Evolutionary conservation across 2,329 filamentous ascomycete species (phyloP).

Genomic region (Drechslerella stenobrocha): DNA sequence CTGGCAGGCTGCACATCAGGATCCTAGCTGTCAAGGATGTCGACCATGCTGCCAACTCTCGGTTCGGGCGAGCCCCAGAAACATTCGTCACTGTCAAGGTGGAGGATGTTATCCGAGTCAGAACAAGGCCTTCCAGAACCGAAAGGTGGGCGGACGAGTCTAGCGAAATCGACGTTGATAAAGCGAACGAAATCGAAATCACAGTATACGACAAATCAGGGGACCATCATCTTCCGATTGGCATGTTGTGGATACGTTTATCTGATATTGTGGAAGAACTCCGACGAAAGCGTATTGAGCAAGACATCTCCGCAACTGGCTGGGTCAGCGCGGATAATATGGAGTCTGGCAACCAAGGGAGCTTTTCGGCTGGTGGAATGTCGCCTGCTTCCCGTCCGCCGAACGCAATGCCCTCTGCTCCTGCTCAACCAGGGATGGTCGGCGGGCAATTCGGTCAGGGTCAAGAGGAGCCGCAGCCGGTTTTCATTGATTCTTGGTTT

Average conservation of each 20-base stretch:
- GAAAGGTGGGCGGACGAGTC: slow-evolving; percentile 91
- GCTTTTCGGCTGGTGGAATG: slow-evolving; percentile 52
- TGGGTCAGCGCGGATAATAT: slow-evolving; percentile 98
- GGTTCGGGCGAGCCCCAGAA: slow-evolving; percentile 87
- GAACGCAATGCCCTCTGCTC: slow-evolving; percentile 59
- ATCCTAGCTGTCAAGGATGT: slow-evolving; percentile 91
- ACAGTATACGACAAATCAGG: slow-evolving; percentile 95
- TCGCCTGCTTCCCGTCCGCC: slow-evolving; percentile 63
- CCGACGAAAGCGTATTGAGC: slow-evolving; percentile 93
- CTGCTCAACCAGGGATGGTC: slow-evolving; percentile 56
- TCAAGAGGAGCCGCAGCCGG: slow-evolving; percentile 34
- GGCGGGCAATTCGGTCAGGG: no score
- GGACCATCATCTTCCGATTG: slow-evolving; percentile 88
- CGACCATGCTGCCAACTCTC: slow-evolving; percentile 78
- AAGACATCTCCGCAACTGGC: slow-evolving; percentile 88
- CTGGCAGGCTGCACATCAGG: slow-evolving; percentile 81
- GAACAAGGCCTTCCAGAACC: slow-evolving; percentile 79
- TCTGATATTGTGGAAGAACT: slow-evolving; percentile 98
- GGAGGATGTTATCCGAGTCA: slow-evolving; percentile 86
- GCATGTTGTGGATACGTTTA: slow-evolving; percentile 92
- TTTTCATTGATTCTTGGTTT: slow-evolving; percentile 82
- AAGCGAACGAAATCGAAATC: slow-evolving; percentile 96
- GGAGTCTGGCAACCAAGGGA: slow-evolving; percentile 58
- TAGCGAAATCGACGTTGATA: slow-evolving; percentile 92
- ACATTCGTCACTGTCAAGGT: slow-evolving; percentile 97